phyloP scores from a whole-genome alignment of 352 stramenopile genomes.

The Globisporangium rhizosaccharum region DNA sequence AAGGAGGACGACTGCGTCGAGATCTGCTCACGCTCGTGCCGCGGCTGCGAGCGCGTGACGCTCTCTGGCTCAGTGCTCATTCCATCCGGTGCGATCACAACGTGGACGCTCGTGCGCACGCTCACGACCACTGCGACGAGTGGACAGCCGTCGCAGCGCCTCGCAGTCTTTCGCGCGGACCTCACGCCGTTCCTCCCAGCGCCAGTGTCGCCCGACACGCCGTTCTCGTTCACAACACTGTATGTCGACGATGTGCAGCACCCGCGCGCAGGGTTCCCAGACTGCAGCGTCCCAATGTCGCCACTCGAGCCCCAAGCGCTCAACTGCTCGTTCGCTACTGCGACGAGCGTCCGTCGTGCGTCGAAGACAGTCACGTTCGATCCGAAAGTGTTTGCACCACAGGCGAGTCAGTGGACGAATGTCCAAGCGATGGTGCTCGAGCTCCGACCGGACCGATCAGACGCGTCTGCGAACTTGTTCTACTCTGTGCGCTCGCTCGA shows the following conservation, averaged over 20 bases:
- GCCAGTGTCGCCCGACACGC: slow-evolving; percentile 22
- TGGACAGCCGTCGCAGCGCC: slow-evolving; percentile 9
- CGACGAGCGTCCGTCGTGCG: slow-evolving; percentile 7
- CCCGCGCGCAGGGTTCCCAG: slow-evolving; percentile 49
- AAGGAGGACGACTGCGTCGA: slow-evolving; percentile 76
- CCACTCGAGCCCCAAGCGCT: slow-evolving; percentile 15
- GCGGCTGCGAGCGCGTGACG: slow-evolving; percentile 55
- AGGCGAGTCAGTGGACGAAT: slow-evolving; percentile 34
- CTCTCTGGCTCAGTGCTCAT: slow-evolving; percentile 44
- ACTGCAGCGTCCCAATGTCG: slow-evolving; percentile 27
- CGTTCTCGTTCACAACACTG: slow-evolving; percentile 36
- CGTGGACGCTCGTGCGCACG: slow-evolving; percentile 39
- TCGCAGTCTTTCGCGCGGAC: slow-evolving; percentile 44
- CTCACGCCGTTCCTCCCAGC: slow-evolving; percentile 38
- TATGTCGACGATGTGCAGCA: slow-evolving; percentile 43
- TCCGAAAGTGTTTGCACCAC: slow-evolving; percentile 32
- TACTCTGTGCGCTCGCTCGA: slow-evolving; percentile 35
- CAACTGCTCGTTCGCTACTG: slow-evolving; percentile 28
- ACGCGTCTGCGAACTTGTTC: slow-evolving; percentile 27
- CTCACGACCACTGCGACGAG: slow-evolving; percentile 12
- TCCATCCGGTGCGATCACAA: slow-evolving; percentile 19
- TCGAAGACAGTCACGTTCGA: slow-evolving; percentile 26
- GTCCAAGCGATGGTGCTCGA: slow-evolving; percentile 22
- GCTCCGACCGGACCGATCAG: slow-evolving; percentile 21
- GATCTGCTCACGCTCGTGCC: slow-evolving; percentile 47